Percentiles rank a stretch among this genome's conserved stretches.
Evolutionary conservation across 2,329 filamentous ascomycete species (phyloP).

Genomic region (Zarea fungicola): DNA sequence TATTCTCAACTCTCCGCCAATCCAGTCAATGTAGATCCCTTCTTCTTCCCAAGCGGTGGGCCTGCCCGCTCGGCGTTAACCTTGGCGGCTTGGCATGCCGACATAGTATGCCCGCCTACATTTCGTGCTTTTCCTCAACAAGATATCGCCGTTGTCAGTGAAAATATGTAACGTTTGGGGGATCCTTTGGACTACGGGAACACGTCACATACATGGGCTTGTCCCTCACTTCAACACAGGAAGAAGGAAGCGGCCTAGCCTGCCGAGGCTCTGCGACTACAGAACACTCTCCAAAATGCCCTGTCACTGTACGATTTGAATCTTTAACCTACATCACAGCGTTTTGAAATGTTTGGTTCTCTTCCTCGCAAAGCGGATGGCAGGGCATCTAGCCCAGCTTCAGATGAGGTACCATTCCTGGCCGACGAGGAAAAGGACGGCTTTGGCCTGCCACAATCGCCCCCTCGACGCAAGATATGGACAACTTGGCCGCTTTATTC

Average conservation of each 20-base stretch:
- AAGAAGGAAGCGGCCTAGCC: neutral
- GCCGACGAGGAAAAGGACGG: conserved; percentile 10
- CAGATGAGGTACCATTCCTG: conserved; percentile 10
- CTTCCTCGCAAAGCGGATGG: neutral
- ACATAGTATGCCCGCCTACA: neutral
- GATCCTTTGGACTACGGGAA: neutral
- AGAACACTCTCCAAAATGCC: neutral
- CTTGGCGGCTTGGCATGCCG: neutral
- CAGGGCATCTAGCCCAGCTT: neutral
- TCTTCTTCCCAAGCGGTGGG: neutral
- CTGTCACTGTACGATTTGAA: neutral
- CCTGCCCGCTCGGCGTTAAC: neutral
- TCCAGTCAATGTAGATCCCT: neutral
- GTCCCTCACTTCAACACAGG: neutral
- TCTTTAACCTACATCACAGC: neutral
- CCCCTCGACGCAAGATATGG: neutral
- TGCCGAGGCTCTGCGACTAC: neutral
- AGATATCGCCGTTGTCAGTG: neutral
- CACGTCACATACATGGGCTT: neutral
- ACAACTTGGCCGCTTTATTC: neutral
- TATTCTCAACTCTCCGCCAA: neutral
- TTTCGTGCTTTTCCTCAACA: neutral
- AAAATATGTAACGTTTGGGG: neutral
- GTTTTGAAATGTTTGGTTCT: neutral
- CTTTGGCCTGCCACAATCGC: neutral